Conservation (phyloP, 2,329 filamentous ascomycete species). For the Harringtonia lauricola region DNA sequence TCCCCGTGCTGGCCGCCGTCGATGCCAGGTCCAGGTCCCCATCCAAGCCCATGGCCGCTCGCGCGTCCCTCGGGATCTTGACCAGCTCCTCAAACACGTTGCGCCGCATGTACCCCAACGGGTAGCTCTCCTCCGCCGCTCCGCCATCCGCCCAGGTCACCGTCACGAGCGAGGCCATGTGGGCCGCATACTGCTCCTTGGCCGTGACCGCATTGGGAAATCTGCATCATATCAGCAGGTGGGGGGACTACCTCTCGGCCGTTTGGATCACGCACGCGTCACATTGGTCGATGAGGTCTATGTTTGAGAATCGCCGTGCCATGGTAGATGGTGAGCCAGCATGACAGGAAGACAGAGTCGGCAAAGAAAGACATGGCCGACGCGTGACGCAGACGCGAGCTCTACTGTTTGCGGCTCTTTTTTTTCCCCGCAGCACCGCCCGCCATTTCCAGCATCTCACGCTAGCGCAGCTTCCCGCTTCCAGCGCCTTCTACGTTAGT, state of each 20-base stretch:
- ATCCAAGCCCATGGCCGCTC: constrained; percentile 47
- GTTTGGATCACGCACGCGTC: constrained; percentile 18
- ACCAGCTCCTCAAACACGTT: constrained; percentile 37
- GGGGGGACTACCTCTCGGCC: too few species aligned
- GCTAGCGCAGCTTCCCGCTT: neutral
- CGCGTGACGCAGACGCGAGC: too few species aligned
- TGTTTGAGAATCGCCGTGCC: constrained; percentile 10
- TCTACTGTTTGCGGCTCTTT: neutral
- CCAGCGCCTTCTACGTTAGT: too few species aligned
- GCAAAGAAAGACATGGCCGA: neutral
- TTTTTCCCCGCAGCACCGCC: too few species aligned
- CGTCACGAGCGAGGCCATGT: constrained; percentile 54
- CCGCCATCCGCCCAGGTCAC: constrained; percentile 47
- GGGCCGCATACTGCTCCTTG: constrained; percentile 40
- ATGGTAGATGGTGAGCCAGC: constrained; percentile 7
- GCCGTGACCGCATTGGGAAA: constrained; percentile 65
- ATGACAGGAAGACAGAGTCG: too few species aligned
- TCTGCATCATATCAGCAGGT: too few species aligned
- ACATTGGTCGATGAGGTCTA: constrained; percentile 14
- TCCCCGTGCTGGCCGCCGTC: constrained; percentile 30
- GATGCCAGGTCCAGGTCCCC: constrained; percentile 16
- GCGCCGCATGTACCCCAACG: constrained; percentile 51
- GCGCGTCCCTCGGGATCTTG: constrained; percentile 42
- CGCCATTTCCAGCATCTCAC: too few species aligned
- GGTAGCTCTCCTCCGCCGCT: constrained; percentile 42